Evolutionary conservation across 352 stramenopile genomes (phyloP).

Genomic region (Pythium scleroteichum): DNA sequence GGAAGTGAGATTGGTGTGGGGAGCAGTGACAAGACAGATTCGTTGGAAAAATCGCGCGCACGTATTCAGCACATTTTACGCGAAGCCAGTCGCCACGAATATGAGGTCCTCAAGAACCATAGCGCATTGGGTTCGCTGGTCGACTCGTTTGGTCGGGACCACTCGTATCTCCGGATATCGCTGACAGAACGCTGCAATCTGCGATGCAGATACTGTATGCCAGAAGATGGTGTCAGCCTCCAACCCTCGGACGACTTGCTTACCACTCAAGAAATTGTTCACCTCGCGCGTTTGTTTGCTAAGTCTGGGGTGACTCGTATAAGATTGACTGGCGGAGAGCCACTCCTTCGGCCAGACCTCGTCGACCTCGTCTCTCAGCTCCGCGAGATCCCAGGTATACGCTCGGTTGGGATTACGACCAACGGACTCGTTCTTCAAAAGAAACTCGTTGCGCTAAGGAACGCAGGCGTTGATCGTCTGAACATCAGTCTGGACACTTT

Average conservation of each 20-base stretch:
- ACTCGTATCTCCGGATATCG: conserved; percentile 96
- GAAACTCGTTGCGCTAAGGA: conserved; percentile 78
- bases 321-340: conserved; percentile 95
- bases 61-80: not conserved
- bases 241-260: conserved; percentile 81
- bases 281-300: conserved; percentile 89
- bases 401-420: conserved; percentile 93
- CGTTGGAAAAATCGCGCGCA: not conserved
- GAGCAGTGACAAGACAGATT: not conserved
- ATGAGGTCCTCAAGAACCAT: not conserved
- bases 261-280: conserved; percentile 91
- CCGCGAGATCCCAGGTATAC: conserved; percentile 64
- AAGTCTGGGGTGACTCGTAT: conserved; percentile 91
- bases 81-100: not conserved
- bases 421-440: conserved; percentile 94
- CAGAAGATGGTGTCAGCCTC: conserved; percentile 90
- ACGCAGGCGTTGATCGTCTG: conserved; percentile 85
- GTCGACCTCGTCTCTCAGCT: conserved; percentile 53
- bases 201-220: conserved; percentile 97
- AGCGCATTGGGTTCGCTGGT: conserved; percentile 35
- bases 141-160: conserved; percentile 89
- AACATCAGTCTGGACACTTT: conserved; percentile 98
- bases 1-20: not conserved
- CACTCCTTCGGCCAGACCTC: conserved; percentile 61
- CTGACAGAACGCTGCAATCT: conserved; percentile 97